Evolutionary conservation across 2,329 filamentous ascomycete genomes (phyloP).

Genomic region (Tolypocladium ovalisporum): DNA sequence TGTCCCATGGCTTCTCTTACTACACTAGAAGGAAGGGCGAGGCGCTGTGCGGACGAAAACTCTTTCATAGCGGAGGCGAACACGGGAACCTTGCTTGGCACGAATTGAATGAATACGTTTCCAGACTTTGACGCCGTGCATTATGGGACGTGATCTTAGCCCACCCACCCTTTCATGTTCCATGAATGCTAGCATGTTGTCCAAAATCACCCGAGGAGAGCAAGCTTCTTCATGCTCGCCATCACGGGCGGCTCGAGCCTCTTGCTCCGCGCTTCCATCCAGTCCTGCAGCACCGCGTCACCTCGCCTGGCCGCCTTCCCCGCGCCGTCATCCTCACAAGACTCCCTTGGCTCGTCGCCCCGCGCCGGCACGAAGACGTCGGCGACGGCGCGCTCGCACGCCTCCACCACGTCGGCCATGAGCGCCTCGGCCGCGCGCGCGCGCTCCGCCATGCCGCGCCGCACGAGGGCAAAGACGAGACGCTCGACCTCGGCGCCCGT

Average conservation of each 20-base stretch:
- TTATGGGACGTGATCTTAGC: neutral
- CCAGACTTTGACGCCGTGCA: neutral
- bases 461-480: slow-evolving; percentile 65
- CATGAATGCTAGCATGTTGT: neutral
- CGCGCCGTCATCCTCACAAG: slow-evolving; percentile 9
- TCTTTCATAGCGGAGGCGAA: slow-evolving; percentile 24
- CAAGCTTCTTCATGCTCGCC: slow-evolving; percentile 36
- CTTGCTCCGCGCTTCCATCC: slow-evolving; percentile 32
- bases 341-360: slow-evolving; percentile 8
- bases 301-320: slow-evolving; percentile 34
- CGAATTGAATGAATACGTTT: slow-evolving; percentile 2
- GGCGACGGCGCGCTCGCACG: slow-evolving; percentile 53
- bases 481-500: slow-evolving; percentile 61
- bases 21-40: neutral
- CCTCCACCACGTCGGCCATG: slow-evolving; percentile 61
- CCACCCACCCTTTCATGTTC: neutral
- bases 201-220: slow-evolving; percentile 33
- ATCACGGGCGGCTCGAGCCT: slow-evolving; percentile 38
- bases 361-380: slow-evolving; percentile 51
- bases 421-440: slow-evolving; percentile 67
- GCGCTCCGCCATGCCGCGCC: slow-evolving; percentile 78
- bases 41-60: neutral
- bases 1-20: neutral
- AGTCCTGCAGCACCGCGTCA: slow-evolving; percentile 41
- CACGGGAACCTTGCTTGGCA: slow-evolving; percentile 9